phyloP scores from a whole-genome alignment of 2,329 filamentous ascomycete genomes.

The Aspergillus brasiliensis region DNA sequence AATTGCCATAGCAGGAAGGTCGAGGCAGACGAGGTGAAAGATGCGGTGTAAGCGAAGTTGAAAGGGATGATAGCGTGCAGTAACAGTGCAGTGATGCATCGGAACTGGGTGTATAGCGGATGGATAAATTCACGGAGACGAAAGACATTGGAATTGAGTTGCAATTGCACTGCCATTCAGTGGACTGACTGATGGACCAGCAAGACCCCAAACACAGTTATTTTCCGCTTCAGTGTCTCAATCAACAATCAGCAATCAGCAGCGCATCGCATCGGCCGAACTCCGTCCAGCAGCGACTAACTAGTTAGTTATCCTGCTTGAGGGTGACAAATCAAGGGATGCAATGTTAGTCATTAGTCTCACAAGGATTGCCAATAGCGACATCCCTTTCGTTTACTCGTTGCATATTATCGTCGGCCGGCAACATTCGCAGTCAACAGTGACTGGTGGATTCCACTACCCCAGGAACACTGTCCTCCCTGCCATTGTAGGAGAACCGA shows the following conservation, averaged over 20 bases:
- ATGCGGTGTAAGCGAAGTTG: neutral
- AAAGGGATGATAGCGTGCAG: neutral
- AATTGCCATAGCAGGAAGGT: constrained; percentile 5
- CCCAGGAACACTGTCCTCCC: neutral
- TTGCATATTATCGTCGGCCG: neutral
- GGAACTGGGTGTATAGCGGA: neutral
- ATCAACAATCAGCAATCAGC: neutral
- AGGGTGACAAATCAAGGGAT: neutral
- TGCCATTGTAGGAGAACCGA: neutral
- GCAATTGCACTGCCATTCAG: neutral
- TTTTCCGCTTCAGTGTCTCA: neutral
- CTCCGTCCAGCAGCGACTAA: no score
- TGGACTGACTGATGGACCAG: neutral
- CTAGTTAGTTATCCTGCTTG: no score
- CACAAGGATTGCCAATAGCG: neutral
- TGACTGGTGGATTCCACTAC: neutral
- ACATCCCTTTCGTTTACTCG: neutral
- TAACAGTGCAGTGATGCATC: neutral
- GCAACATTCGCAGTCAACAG: neutral
- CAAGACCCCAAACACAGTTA: neutral
- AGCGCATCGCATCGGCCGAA: neutral
- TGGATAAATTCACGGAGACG: neutral
- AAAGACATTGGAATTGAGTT: neutral
- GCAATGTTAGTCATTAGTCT: neutral
- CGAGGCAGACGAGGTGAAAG: neutral